Evolutionary conservation across 2,329 filamentous ascomycete species (phyloP).

Genomic region (Botrytis hyacinthi): DNA sequence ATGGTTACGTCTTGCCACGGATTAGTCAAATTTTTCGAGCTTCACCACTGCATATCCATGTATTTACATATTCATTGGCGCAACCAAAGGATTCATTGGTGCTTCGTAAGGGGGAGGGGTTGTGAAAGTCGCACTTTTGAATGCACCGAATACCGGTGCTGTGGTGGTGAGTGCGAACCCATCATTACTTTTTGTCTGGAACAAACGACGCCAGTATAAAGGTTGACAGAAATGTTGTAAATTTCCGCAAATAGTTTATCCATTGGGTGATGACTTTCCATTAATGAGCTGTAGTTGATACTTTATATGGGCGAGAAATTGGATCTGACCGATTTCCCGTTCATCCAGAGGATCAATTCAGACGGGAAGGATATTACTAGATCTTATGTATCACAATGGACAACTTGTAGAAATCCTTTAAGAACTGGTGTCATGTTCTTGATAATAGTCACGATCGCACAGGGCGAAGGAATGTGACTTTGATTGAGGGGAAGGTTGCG

Average conservation of each 20-base stretch:
- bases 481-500: neutral
- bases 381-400: neutral
- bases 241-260: neutral
- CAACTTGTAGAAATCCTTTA: neutral
- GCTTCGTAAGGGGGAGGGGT: neutral
- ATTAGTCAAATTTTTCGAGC: constrained; percentile 25
- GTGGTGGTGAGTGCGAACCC: neutral
- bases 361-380: neutral
- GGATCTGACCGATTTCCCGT: neutral
- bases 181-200: neutral
- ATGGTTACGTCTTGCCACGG: constrained; percentile 50
- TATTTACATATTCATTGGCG: neutral
- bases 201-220: neutral
- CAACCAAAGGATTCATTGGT: neutral
- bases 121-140: neutral
- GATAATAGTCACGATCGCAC: neutral
- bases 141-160: neutral
- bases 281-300: neutral
- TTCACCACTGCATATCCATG: neutral
- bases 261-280: neutral
- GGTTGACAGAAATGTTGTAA: neutral
- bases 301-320: neutral
- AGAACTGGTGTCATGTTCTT: neutral
- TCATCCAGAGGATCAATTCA: neutral
- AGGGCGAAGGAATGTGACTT: neutral